Evolutionary conservation across 805 yeast genomes (phyloP).

Genomic region (Pichia kluyveri): DNA sequence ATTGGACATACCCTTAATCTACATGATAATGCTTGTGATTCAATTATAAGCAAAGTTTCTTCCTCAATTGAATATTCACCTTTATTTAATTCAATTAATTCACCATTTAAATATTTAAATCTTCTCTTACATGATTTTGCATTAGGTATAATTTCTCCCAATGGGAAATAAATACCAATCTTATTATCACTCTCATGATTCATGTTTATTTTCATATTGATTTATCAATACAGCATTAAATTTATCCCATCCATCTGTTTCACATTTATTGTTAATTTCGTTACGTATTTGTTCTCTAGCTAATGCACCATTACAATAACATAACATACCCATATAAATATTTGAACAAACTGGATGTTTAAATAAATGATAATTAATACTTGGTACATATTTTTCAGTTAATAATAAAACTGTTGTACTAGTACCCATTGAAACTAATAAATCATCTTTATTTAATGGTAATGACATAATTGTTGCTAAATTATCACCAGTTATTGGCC

Average conservation of each 20-base stretch:
- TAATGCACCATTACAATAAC: constrained; percentile 84
- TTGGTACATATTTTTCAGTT: constrained; percentile 69
- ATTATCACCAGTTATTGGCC: constrained; percentile 85
- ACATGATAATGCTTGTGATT: constrained; percentile 81
- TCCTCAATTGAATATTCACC: constrained; percentile 40
- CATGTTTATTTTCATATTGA: constrained; percentile 7
- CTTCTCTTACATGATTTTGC: constrained; percentile 56
- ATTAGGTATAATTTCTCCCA: constrained; percentile 88
- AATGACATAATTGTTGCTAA: constrained; percentile 79
- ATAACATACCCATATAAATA: constrained; percentile 89
- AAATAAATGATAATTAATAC: constrained; percentile 77
- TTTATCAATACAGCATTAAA: constrained; percentile 49
- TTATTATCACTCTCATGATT: constrained; percentile 20
- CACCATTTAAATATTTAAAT: constrained; percentile 27
- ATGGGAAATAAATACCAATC: constrained; percentile 76
- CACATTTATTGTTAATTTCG: constrained; percentile 40
- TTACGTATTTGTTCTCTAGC: constrained; percentile 77
- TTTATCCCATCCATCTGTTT: constrained; percentile 41
- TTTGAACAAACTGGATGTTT: constrained; percentile 73
- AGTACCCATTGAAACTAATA: constrained; percentile 78
- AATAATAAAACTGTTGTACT: constrained; percentile 83
- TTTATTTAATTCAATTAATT: constrained; percentile 22
- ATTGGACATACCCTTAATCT: constrained; percentile 73
- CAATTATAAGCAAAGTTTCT: constrained; percentile 74
- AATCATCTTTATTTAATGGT: constrained; percentile 69